Conservation (phyloP, 1,139 yeast species). For the Hemisphaericaspora lyxosophila region DNA sequence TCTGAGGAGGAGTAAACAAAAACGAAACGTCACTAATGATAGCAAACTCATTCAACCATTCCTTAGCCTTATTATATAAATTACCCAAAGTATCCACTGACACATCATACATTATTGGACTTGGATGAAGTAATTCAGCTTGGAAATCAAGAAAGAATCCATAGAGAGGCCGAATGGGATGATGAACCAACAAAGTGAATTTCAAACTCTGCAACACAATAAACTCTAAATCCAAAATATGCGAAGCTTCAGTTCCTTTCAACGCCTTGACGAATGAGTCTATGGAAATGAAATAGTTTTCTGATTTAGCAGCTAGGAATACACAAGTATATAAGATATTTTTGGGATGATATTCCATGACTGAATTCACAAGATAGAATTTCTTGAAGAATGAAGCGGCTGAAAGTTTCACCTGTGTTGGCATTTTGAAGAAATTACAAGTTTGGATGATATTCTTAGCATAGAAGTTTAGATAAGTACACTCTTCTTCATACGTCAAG, state of each 20-base stretch:
- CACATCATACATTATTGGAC: constrained; percentile 37
- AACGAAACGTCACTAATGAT: constrained; percentile 75
- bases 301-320: constrained; percentile 89
- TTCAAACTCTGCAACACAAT: constrained; percentile 67
- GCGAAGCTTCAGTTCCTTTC: constrained; percentile 62
- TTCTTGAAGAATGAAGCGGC: constrained; percentile 81
- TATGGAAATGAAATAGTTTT: constrained; percentile 83
- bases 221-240: constrained; percentile 78
- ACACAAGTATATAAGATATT: constrained; percentile 79
- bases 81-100: constrained; percentile 47
- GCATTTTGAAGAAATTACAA: constrained; percentile 46
- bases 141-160: constrained; percentile 92
- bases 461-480: constrained; percentile 63
- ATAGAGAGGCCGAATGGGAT: constrained; percentile 82
- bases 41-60: constrained; percentile 59
- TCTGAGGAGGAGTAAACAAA: constrained; percentile 88
- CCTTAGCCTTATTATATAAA: constrained; percentile 68
- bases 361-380: constrained; percentile 76
- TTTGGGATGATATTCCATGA: constrained; percentile 87
- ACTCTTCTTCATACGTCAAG: constrained; percentile 68
- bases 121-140: constrained; percentile 48
- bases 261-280: constrained; percentile 75
- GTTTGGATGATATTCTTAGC: constrained; percentile 66
- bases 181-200: constrained; percentile 83
- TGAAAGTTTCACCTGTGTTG: constrained; percentile 64